These are phyloP conservation scores for Sphaerulina populicola DNA, from an alignment of 2,329 filamentous ascomycete species.

Conservation along the genomic window DNA sequence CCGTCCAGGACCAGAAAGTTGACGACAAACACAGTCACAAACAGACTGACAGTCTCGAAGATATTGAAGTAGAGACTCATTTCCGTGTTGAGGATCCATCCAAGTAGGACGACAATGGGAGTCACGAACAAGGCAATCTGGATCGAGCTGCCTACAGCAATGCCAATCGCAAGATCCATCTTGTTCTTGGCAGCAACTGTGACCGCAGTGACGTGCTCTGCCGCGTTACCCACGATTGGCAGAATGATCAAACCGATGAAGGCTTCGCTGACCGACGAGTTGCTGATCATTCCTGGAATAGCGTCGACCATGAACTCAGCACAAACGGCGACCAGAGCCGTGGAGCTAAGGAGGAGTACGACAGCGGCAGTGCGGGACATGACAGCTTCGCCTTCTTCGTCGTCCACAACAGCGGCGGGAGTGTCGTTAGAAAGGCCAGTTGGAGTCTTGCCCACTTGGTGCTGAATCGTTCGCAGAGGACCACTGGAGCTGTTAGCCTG, in stretches of 20 bases:
- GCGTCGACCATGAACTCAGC: constrained; percentile 67
- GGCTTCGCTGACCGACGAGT: constrained; percentile 56
- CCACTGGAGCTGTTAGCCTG: constrained; percentile 6
- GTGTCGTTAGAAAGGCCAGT: not conserved
- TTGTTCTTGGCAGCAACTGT: constrained; percentile 76
- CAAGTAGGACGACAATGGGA: constrained; percentile 65
- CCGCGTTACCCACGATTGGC: constrained; percentile 75
- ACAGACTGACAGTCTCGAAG: constrained; percentile 61
- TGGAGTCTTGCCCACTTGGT: constrained; percentile 13
- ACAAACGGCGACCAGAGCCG: constrained; percentile 52
- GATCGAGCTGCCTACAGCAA: constrained; percentile 71
- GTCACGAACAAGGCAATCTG: constrained; percentile 74
- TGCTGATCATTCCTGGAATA: constrained; percentile 58
- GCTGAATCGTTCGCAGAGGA: constrained; percentile 27
- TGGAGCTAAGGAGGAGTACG: constrained; percentile 48
- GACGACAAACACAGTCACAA: constrained; percentile 73
- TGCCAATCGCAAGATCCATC: constrained; percentile 74
- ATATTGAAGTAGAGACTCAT: constrained; percentile 59
- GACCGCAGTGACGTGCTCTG: constrained; percentile 73
- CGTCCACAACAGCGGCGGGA: constrained; percentile 11
- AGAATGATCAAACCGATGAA: constrained; percentile 74
- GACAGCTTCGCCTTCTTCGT: constrained; percentile 30
- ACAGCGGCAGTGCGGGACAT: constrained; percentile 53
- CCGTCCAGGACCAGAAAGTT: constrained; percentile 82
- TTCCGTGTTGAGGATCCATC: constrained; percentile 65